A percentile compares a stretch with the other conserved stretches of the same genome.
These are phyloP conservation scores for Candida sanyaensis DNA, from an alignment of 1,139 yeast genomes.

Conservation along the genomic window DNA sequence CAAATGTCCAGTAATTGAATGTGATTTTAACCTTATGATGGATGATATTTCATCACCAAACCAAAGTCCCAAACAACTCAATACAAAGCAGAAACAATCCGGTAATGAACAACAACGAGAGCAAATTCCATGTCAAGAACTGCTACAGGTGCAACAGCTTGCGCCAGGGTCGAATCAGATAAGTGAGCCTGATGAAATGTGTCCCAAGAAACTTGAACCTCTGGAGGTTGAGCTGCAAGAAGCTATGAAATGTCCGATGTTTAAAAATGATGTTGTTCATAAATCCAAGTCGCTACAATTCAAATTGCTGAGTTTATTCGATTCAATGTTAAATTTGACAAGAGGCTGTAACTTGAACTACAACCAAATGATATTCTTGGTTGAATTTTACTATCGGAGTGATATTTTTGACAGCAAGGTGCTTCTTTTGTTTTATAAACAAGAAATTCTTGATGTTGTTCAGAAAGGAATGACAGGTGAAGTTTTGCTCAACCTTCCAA, in stretches of 20 bases:
- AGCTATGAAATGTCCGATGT: not conserved
- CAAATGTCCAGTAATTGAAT: slow-evolving; percentile 44
- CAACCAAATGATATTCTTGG: slow-evolving; percentile 33
- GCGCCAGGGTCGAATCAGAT: too few species aligned
- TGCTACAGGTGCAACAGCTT: not conserved
- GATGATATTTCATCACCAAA: slow-evolving; percentile 20
- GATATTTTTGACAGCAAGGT: slow-evolving; percentile 21
- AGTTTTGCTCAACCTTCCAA: slow-evolving; percentile 15
- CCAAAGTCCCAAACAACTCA: slow-evolving; percentile 12
- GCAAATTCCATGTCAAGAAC: not conserved
- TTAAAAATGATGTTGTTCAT: not conserved
- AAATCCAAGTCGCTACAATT: slow-evolving; percentile 4
- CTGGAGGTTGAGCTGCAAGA: not conserved
- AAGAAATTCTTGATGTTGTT: slow-evolving; percentile 25
- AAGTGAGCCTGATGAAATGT: not conserved
- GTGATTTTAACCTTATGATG: slow-evolving; percentile 40
- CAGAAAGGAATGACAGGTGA: slow-evolving; percentile 18
- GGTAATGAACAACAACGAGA: slow-evolving; percentile 1
- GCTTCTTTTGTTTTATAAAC: slow-evolving; percentile 27
- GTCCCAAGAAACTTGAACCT: not conserved
- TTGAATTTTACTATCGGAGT: slow-evolving; percentile 33
- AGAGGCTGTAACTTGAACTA: slow-evolving; percentile 26
- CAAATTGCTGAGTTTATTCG: slow-evolving; percentile 29
- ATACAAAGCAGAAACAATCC: not conserved
- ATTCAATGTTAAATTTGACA: slow-evolving; percentile 20